Base-by-base conservation (phyloP, 1,284 basidiomycete genomes). In the Anthracocystis setariae region DNA sequence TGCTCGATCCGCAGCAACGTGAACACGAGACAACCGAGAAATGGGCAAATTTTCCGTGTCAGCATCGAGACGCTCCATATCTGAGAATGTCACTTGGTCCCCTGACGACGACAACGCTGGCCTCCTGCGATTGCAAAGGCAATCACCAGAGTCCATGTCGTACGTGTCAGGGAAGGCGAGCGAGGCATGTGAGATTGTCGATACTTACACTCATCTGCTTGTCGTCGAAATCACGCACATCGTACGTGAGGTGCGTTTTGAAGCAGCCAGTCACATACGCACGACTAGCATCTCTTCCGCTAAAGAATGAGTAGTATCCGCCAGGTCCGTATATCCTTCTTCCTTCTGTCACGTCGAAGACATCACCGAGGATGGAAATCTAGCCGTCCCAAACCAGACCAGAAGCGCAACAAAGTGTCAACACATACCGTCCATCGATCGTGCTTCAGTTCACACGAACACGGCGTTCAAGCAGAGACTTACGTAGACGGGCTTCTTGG, bases 261-360 rank as follows among this genome's bases (percentile, higher is more conserved):
- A 82, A 82, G 55, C 81, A 82, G 10, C 81, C 81, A 5, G 81
- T 82, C 27, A 81, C 75, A 45, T 76, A 82, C 10, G 81, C 80
- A 8, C 81, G 75, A 23, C 73, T 76, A 5, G 81, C 81, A 37
- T 82, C 81, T 23, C 51, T 60, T 9, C 81, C 81, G 25, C 78
- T 73, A 46, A 82, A 82, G 57, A 82, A 76, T 21, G 65, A 53
- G 45, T 82, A 82, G 27, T 66, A 62, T 15, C 80, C 77, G 13
- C 78, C 77, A 0, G 76, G 76, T 1, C 93, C 92, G 83, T 98
- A 98, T n/a, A 92, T 89, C 59, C 87, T 86, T 46, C 89, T 87
- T 74, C 89, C 89, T 42, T 85, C 84, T 33, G 89, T 88, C 40
- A 98, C 95, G 80, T 98, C 94, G 85, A 90, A 98, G 2, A 98